Evolutionary conservation across 805 yeast genomes (phyloP), one percentile per base, ranked within the genome.

Genomic region (Wickerhamomyces chaumierensis): DNA sequence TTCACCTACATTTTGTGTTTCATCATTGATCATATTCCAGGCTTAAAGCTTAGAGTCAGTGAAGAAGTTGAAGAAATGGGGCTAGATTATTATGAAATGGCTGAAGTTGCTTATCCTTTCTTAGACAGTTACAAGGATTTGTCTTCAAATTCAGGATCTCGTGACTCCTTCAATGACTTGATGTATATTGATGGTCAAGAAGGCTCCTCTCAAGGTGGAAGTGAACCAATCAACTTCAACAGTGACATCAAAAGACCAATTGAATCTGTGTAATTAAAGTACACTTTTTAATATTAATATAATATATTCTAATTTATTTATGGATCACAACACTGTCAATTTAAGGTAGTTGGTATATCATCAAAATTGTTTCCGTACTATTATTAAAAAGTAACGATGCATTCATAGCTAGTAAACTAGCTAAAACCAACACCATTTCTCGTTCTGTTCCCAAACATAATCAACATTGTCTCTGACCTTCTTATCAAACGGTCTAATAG

Each of bases 351-450:
- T n/a, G n/a, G n/a, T n/a, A n/a, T n/a, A n/a, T n/a, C n/a, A n/a
- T n/a, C n/a, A n/a, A n/a, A n/a, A n/a, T n/a, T n/a, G n/a, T n/a
- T n/a, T n/a, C n/a, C n/a, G n/a, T n/a, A n/a, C n/a, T n/a, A n/a
- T n/a, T n/a, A n/a, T n/a, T n/a, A n/a, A n/a, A n/a, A n/a, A n/a
- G n/a, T n/a, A n/a, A n/a, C n/a, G n/a, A n/a, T n/a, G n/a, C n/a
- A n/a, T n/a, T n/a, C n/a, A n/a, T n/a, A n/a, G n/a, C n/a, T n/a
- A n/a, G n/a, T n/a, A n/a, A n/a, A n/a, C n/a, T n/a, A n/a, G n/a
- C n/a, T 41, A 70, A 46, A 69, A 70, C 76, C 76, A 70, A 34
- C 69, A 62, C 53, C 66, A 70, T 46, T 68, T 68, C 13, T 69
- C 62, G 39, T 67, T 66, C 41, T 60, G 53, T 18, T 54, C 65